phyloP scores from a whole-genome alignment of 176 grass and related monocot species.

The Stipa capillata region DNA sequence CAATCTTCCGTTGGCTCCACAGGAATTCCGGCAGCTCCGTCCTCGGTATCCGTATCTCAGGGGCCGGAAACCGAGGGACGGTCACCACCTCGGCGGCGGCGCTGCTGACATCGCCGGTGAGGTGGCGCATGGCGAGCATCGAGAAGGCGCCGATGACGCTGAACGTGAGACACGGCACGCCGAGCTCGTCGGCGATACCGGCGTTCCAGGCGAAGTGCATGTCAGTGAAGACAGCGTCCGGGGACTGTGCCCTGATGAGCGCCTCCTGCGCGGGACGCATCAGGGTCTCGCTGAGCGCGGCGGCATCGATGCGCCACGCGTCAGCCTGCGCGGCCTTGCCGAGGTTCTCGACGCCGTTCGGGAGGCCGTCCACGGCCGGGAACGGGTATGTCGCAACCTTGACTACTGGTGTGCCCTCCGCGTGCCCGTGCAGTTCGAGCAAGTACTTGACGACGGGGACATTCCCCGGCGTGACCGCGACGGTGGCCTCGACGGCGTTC shows the following conservation, averaged over 20 bases:
- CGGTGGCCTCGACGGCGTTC: background rate
- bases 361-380: conserved; percentile 11
- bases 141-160: background rate
- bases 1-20: too few species aligned
- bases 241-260: background rate
- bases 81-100: background rate
- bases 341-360: background rate
- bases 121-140: background rate
- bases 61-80: background rate
- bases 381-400: background rate
- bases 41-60: background rate
- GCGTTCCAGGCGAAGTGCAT: background rate
- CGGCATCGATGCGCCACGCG: background rate
- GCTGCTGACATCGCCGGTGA: background rate
- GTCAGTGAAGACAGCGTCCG: conserved; percentile 19
- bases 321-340: background rate
- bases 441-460: background rate
- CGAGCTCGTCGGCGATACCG: background rate
- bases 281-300: background rate
- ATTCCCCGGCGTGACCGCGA: conserved; percentile 3
- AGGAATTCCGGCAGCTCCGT: conserved; percentile 21
- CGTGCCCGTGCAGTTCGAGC: background rate
- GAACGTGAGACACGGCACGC: background rate
- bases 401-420: too few species aligned
- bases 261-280: background rate